These are phyloP conservation scores for Colletotrichum zoysiae DNA, from an alignment of 2,329 filamentous ascomycete species.

Conservation along the genomic window DNA sequence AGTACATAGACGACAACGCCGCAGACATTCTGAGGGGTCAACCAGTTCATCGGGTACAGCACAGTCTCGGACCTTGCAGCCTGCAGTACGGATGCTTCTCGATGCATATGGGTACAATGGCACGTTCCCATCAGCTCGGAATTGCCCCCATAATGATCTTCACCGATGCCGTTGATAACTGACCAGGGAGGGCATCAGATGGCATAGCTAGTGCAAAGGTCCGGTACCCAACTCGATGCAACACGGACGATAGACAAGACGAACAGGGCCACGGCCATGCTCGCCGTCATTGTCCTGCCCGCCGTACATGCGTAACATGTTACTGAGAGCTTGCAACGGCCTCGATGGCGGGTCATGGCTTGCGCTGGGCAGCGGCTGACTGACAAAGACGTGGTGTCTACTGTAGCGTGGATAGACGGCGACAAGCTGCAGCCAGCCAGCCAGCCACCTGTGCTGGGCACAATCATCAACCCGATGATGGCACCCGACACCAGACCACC, in stretches of 20 bases:
- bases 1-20: neutral
- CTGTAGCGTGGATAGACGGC: neutral
- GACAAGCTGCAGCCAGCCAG: neutral
- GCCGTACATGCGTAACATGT: too few relatives aligned
- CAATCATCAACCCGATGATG: neutral
- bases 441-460: neutral
- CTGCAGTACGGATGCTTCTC: neutral
- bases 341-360: neutral
- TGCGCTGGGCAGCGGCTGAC: neutral
- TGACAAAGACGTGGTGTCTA: neutral
- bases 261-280: neutral
- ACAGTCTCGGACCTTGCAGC: neutral
- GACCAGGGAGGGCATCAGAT: neutral
- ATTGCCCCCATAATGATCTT: neutral
- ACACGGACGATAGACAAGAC: neutral
- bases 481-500: constrained; percentile 3
- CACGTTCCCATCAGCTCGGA: constrained; percentile 7
- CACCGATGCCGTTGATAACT: neutral
- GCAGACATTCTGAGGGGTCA: neutral
- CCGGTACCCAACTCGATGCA: neutral
- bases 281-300: neutral
- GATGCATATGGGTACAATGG: neutral
- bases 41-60: neutral
- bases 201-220: neutral
- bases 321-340: neutral